These are phyloP conservation scores for Alternaria metachromatica DNA, from an alignment of 2,329 filamentous ascomycete species.

Conservation along the genomic window DNA sequence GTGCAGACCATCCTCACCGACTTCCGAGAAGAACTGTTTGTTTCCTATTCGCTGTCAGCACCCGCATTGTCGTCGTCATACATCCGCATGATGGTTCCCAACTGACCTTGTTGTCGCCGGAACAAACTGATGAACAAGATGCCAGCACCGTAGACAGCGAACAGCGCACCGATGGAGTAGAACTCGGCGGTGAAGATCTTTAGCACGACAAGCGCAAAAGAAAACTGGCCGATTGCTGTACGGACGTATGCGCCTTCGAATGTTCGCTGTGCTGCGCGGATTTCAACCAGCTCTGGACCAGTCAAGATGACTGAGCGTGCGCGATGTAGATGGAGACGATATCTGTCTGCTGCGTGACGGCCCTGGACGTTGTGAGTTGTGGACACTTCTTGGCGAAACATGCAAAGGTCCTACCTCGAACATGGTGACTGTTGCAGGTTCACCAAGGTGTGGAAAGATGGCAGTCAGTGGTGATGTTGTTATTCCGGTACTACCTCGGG, in stretches of 20 bases:
- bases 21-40: slow-evolving; percentile 82
- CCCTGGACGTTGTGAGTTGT: slow-evolving; percentile 41
- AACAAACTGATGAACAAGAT: slow-evolving; percentile 84
- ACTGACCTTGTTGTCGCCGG: slow-evolving; percentile 75
- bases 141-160: slow-evolving; percentile 87
- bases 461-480: neutral
- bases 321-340: slow-evolving; percentile 81
- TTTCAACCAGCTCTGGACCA: slow-evolving; percentile 85
- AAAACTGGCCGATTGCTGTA: slow-evolving; percentile 93
- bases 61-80: neutral
- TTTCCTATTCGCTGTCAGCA: slow-evolving; percentile 62
- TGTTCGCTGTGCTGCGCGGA: slow-evolving; percentile 91
- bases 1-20: slow-evolving; percentile 65
- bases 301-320: slow-evolving; percentile 85
- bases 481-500: neutral
- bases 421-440: slow-evolving; percentile 10
- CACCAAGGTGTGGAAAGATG: neutral
- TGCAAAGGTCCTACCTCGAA: slow-evolving; percentile 21
- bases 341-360: slow-evolving; percentile 71
- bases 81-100: neutral
- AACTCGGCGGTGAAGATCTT: slow-evolving; percentile 98
- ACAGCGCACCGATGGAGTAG: slow-evolving; percentile 94
- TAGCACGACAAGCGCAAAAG: slow-evolving; percentile 89
- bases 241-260: slow-evolving; percentile 98
- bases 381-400: no score